Percentiles rank a stretch among this genome's conserved stretches.
These are phyloP conservation scores for Mrakia blollopis DNA, from an alignment of 768 basidiomycete species.

Conservation along the genomic window DNA sequence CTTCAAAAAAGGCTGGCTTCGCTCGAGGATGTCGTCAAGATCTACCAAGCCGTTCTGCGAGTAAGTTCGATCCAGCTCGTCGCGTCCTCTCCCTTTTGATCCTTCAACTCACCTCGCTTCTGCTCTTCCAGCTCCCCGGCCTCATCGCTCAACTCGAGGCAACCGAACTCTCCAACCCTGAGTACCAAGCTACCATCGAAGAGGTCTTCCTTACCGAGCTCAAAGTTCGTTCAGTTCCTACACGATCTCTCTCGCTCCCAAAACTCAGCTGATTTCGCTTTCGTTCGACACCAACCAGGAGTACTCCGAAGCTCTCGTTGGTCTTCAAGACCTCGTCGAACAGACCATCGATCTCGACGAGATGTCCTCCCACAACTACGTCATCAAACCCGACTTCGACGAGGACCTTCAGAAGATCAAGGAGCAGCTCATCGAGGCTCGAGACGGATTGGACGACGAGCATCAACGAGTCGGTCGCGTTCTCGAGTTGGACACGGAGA, in stretches of 20 bases:
- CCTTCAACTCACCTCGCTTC: background rate
- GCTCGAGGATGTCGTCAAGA: conserved; percentile 89
- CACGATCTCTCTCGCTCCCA: background rate
- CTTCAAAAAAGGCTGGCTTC: conserved; percentile 79
- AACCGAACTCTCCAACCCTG: conserved; percentile 48
- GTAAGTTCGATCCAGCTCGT: conserved; percentile 45
- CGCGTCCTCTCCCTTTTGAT: background rate
- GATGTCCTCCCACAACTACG: conserved; percentile 67
- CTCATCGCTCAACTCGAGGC: conserved; percentile 62
- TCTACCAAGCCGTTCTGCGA: conserved; percentile 87
- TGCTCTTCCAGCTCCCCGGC: conserved; percentile 58
- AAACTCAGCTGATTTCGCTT: background rate
- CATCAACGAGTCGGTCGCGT: conserved; percentile 65
- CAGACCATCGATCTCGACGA: conserved; percentile 87
- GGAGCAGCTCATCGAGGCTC: conserved; percentile 60
- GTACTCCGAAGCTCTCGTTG: conserved; percentile 58
- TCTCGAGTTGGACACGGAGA: conserved; percentile 76
- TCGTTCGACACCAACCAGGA: conserved; percentile 52
- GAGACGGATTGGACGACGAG: conserved; percentile 77
- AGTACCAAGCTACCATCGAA: conserved; percentile 56
- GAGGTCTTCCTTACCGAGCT: conserved; percentile 63
- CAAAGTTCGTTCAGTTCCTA: conserved; percentile 48
- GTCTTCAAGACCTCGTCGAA: conserved; percentile 91
- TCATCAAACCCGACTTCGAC: conserved; percentile 90
- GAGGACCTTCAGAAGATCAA: conserved; percentile 64